Conservation (phyloP, 352 stramenopile species). For the Phytophthora boehmeriae region DNA sequence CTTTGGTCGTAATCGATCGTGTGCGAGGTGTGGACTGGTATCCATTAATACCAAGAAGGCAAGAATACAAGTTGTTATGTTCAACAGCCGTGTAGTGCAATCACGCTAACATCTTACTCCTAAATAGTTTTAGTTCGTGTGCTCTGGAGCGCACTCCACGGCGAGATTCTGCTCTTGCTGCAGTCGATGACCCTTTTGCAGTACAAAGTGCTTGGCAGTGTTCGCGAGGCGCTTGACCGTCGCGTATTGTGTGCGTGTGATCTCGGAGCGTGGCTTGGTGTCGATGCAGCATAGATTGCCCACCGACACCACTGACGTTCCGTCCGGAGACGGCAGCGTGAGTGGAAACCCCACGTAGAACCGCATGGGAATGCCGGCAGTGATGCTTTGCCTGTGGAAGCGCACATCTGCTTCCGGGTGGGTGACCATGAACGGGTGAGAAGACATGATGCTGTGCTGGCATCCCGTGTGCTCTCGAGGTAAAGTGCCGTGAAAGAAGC, state of each 20-base stretch:
- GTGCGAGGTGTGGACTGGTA: too few species aligned
- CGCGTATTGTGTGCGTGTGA: constrained; percentile 34
- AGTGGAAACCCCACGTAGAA: constrained; percentile 29
- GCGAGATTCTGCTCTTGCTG: constrained; percentile 2
- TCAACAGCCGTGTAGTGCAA: too few species aligned
- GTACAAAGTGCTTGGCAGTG: constrained; percentile 26
- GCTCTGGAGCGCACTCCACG: too few species aligned
- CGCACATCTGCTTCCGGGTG: constrained; percentile 39
- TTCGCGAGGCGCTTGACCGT: constrained; percentile 18
- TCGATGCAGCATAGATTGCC: constrained; percentile 37
- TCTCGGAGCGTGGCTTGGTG: constrained; percentile 14
- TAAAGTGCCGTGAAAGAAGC: constrained; percentile 15
- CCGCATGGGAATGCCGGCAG: constrained; percentile 5
- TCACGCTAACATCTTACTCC: too few species aligned
- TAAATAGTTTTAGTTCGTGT: too few species aligned
- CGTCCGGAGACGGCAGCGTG: constrained; percentile 1
- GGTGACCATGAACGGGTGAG: constrained; percentile 27
- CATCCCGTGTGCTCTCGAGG: constrained; percentile 29
- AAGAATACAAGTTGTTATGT: too few species aligned
- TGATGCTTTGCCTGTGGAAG: constrained; percentile 21
- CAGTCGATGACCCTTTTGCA: constrained; percentile 16
- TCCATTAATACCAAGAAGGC: too few species aligned
- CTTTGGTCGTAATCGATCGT: too few species aligned
- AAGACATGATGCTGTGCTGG: constrained; percentile 32
- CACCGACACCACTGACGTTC: constrained; percentile 12